Conservation (phyloP, 495 filamentous ascomycete species). For the Aspergillus panamensis region DNA sequence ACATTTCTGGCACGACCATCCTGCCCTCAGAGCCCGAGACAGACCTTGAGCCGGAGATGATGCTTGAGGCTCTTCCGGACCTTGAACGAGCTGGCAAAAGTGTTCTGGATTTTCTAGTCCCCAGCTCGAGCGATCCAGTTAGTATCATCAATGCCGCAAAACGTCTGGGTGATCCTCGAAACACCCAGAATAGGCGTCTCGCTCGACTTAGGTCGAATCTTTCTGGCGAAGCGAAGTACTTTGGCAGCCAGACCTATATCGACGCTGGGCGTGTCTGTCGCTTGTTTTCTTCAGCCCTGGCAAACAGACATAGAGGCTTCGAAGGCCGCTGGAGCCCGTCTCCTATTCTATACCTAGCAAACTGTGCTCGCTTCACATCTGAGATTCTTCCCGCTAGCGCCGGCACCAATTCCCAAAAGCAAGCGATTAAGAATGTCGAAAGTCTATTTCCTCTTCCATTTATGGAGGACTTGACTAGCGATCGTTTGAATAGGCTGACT, state of each 20-base stretch:
- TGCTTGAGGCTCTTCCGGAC: slow-evolving; percentile 36
- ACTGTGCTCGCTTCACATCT: slow-evolving; percentile 38
- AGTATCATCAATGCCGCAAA: slow-evolving; percentile 27
- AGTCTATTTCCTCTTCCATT: slow-evolving; percentile 34
- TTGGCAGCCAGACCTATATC: slow-evolving; percentile 28
- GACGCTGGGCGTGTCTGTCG: slow-evolving; percentile 21
- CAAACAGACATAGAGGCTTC: slow-evolving; percentile 10
- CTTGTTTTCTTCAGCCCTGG: slow-evolving; percentile 21
- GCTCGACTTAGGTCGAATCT: slow-evolving; percentile 22
- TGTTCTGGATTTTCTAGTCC: slow-evolving; percentile 30
- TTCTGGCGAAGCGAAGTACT: slow-evolving; percentile 24
- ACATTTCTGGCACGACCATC: slow-evolving; percentile 44
- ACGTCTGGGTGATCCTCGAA: slow-evolving; percentile 25
- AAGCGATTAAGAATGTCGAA: slow-evolving; percentile 32
- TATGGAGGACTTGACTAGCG: slow-evolving; percentile 23
- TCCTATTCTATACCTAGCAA: slow-evolving; percentile 34
- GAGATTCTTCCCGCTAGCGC: slow-evolving; percentile 29
- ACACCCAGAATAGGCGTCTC: slow-evolving; percentile 30
- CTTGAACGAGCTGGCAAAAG: slow-evolving; percentile 28
- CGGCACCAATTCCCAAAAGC: slow-evolving; percentile 15
- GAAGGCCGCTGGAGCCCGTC: slow-evolving; percentile 24
- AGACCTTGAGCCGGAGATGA: slow-evolving; percentile 25
- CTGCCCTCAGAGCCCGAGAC: slow-evolving; percentile 28
- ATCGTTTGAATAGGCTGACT: not conserved
- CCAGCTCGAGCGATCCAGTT: slow-evolving; percentile 21